These are phyloP conservation scores for Oropetium thomaeum DNA, from an alignment of 176 grass and related monocot genomes.

Conservation along the genomic window DNA sequence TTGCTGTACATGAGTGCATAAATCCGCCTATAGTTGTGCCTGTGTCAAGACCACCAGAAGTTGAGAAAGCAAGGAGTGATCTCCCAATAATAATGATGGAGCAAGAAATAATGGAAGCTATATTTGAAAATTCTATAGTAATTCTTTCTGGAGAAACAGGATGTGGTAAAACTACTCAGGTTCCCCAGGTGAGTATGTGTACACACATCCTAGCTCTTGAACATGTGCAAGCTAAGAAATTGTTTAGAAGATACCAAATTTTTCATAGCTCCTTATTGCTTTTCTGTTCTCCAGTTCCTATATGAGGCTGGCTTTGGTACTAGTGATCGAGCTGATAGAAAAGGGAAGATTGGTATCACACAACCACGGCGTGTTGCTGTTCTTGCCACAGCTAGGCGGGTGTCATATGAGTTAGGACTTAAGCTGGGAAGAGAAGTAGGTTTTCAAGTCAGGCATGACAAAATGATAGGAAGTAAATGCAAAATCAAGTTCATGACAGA, in stretches of 20 bases:
- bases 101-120: slow-evolving; percentile 99
- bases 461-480: slow-evolving; percentile 70
- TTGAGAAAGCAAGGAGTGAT: slow-evolving; percentile 82
- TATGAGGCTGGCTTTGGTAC: slow-evolving; percentile 97
- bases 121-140: slow-evolving; percentile 83
- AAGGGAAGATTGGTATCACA: slow-evolving; percentile 92
- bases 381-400: slow-evolving; percentile 83
- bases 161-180: slow-evolving; percentile 97
- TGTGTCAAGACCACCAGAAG: slow-evolving; percentile 71
- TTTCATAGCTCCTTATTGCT: slow-evolving; percentile 3
- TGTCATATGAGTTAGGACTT: slow-evolving; percentile 88
- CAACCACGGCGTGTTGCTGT: slow-evolving; percentile 95
- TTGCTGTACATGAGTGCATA: slow-evolving; percentile 35
- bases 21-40: slow-evolving; percentile 67
- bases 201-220: slow-evolving; percentile 35
- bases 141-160: slow-evolving; percentile 98
- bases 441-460: slow-evolving; percentile 98
- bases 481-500: slow-evolving; percentile 99
- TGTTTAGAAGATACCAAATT: background rate
- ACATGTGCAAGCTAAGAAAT: slow-evolving; percentile 14
- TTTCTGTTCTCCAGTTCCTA: slow-evolving; percentile 57
- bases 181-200: slow-evolving; percentile 70
- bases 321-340: slow-evolving; percentile 63
- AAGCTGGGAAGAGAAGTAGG: slow-evolving; percentile 81
- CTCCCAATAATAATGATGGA: slow-evolving; percentile 99